Conservation (phyloP, 2,329 filamentous ascomycete genomes). For the Colletotrichum cordylinicola region DNA sequence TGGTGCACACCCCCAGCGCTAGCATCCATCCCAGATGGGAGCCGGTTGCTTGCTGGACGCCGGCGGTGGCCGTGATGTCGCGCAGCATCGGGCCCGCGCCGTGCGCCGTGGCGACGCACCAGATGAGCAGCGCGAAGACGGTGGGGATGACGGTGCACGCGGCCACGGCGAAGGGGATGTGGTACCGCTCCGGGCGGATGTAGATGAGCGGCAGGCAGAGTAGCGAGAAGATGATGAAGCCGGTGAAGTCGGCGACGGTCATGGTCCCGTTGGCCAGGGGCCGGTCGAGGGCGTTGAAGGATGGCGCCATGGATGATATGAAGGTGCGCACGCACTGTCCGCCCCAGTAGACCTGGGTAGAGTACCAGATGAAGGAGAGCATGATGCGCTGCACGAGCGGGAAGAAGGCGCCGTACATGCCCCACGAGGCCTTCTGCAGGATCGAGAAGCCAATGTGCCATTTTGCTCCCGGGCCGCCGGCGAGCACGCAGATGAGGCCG, state of each 20-base stretch:
- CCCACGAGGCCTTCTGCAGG: slow-evolving; percentile 31
- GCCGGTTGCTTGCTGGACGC: slow-evolving; percentile 25
- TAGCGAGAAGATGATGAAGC: slow-evolving; percentile 28
- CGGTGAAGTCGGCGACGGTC: slow-evolving; percentile 25
- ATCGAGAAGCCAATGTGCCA: slow-evolving; percentile 34
- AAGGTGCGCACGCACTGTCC: slow-evolving; percentile 29
- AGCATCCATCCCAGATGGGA: slow-evolving; percentile 29
- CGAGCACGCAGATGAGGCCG: slow-evolving; percentile 29
- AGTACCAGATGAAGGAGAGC: slow-evolving; percentile 31
- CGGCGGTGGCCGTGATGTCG: slow-evolving; percentile 25
- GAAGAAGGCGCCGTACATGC: slow-evolving; percentile 29
- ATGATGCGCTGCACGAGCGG: slow-evolving; percentile 29
- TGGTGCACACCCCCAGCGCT: slow-evolving; percentile 31
- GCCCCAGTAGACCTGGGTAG: slow-evolving; percentile 30
- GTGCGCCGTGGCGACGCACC: slow-evolving; percentile 31
- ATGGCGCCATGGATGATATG: slow-evolving; percentile 22
- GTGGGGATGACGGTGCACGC: slow-evolving; percentile 28
- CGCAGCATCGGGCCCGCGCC: slow-evolving; percentile 28
- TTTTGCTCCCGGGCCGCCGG: slow-evolving; percentile 30
- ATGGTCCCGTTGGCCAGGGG: slow-evolving; percentile 24
- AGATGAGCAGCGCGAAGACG: slow-evolving; percentile 34
- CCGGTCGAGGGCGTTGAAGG: slow-evolving; percentile 23
- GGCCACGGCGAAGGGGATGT: slow-evolving; percentile 28
- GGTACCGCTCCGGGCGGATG: slow-evolving; percentile 30
- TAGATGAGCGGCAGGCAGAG: slow-evolving; percentile 30